phyloP scores from a whole-genome alignment of 345 rosid genomes.

The Citrus mangshanensis region DNA sequence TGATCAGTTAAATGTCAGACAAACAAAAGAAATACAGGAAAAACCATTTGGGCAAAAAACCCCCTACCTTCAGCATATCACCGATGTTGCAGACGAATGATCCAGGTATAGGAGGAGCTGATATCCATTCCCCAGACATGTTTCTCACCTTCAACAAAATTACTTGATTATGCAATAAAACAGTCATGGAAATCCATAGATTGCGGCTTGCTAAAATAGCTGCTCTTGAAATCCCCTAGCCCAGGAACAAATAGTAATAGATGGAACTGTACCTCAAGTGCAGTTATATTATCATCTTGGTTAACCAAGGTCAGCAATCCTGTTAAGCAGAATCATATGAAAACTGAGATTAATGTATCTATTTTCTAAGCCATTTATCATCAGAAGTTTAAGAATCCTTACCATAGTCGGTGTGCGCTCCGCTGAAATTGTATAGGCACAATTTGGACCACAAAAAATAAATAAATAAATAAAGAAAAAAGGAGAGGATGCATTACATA shows the following conservation, averaged over 20 bases:
- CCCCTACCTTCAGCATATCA: constrained; percentile 81
- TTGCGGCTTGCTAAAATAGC: not conserved
- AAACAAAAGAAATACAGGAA: not conserved
- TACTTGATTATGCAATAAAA: not conserved
- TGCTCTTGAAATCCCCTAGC: not conserved
- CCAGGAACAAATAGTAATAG: not conserved
- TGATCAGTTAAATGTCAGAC: not conserved
- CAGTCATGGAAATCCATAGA: no score
- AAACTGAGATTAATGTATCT: not conserved
- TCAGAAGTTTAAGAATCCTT: constrained; percentile 18
- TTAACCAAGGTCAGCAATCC: constrained; percentile 80
- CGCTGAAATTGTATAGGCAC: constrained; percentile 38
- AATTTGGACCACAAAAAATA: not conserved
- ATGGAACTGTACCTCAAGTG: constrained; percentile 56
- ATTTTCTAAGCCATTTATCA: not conserved
- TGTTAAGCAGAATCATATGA: constrained; percentile 11
- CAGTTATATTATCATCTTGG: constrained; percentile 79
- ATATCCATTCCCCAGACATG: constrained; percentile 74
- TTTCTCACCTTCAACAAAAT: constrained; percentile 63
- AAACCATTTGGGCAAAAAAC: not conserved
- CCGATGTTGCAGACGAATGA: constrained; percentile 91
- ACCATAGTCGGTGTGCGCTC: constrained; percentile 94
- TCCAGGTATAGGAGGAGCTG: constrained; percentile 81
- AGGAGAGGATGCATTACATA: not conserved
- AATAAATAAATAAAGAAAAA: not conserved